Evolutionary conservation across 495 filamentous ascomycete species (phyloP), one percentile per base, ranked within the genome.

Genomic region (Pyronema omphalodes): DNA sequence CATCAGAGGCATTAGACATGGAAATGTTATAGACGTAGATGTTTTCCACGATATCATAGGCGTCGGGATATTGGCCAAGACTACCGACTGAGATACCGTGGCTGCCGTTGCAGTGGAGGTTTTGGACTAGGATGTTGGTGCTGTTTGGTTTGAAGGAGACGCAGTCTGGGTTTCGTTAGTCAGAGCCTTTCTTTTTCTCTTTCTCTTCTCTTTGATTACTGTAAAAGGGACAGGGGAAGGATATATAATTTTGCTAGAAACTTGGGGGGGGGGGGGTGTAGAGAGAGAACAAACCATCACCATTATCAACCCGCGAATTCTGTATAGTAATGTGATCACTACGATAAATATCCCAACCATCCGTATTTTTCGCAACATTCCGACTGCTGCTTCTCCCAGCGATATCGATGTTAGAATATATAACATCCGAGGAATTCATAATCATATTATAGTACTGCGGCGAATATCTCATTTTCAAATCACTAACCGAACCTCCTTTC

Each of bases 101-200:
- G 9, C 79, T 83, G 45, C 82, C 82, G 53, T 80, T 80, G 67
- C 82, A 86, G 52, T 71, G 69, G 15, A 86, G 63, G 54, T 81
- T 81, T 64, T 84, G 79, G 14, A 85, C 75, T 6, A 86, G 68
- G 51, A 86, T 78, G 52, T 85, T 71, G n/a, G 79, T 83, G 63
- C 73, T 79, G 64, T 85, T 85, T 1, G 82, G 82, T 65, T 86
- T 85, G 73, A 85, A 84, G 9, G 78, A 78, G n/a, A 85, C 81
- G 55, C 81, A 85, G 61, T 85, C 39, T 43, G 6, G 9, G 37
- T 5, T 29, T 29, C 5, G 23, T 5, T 29, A n/a, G 23, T 29
- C 23, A 29, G 23, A 29, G 5, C n/a, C n/a, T n/a, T n/a, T n/a
- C n/a, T n/a, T n/a, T n/a, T n/a, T n/a, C n/a, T n/a, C n/a, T n/a